Evolutionary conservation across 164 flowering plant species (phyloP).

Genomic region (Kalanchoe fedtschenkoi): DNA sequence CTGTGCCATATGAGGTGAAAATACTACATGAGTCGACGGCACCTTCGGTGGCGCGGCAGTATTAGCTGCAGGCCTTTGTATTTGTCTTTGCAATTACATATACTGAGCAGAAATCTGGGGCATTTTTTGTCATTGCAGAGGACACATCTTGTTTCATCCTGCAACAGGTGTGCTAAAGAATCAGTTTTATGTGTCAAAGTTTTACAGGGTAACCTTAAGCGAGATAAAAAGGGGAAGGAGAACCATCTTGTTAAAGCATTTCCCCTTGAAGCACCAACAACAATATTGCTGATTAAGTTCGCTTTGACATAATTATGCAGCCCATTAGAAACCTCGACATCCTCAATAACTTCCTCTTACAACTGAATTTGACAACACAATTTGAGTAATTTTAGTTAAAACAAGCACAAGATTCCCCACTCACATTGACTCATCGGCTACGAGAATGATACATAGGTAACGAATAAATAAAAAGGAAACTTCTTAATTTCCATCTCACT

Average conservation of each 20-base stretch:
- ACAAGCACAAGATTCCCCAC: too few relatives aligned
- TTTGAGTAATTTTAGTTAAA: too few relatives aligned
- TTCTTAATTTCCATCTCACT: neutral
- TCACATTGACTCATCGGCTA: too few relatives aligned
- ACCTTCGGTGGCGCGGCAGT: neutral
- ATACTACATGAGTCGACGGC: neutral
- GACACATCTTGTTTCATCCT: slow-evolving; percentile 2
- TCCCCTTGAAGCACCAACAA: neutral
- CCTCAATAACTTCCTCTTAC: neutral
- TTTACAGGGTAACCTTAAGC: neutral
- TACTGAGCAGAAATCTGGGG: neutral
- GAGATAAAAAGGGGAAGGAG: neutral
- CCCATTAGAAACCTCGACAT: neutral
- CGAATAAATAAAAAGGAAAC: neutral
- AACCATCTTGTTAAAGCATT: slow-evolving; percentile 2
- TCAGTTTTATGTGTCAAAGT: neutral
- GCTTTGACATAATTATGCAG: neutral
- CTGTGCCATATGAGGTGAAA: neutral
- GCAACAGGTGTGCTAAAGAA: neutral
- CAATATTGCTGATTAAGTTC: neutral
- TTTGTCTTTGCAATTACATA: neutral
- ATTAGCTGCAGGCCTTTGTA: neutral
- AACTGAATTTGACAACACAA: neutral
- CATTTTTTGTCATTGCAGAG: neutral
- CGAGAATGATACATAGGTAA: too few relatives aligned